A percentile compares a stretch with the other conserved stretches of the same genome.
Evolutionary conservation across 2,329 filamentous ascomycete species (phyloP).

Genomic region (Alternaria triticina): DNA sequence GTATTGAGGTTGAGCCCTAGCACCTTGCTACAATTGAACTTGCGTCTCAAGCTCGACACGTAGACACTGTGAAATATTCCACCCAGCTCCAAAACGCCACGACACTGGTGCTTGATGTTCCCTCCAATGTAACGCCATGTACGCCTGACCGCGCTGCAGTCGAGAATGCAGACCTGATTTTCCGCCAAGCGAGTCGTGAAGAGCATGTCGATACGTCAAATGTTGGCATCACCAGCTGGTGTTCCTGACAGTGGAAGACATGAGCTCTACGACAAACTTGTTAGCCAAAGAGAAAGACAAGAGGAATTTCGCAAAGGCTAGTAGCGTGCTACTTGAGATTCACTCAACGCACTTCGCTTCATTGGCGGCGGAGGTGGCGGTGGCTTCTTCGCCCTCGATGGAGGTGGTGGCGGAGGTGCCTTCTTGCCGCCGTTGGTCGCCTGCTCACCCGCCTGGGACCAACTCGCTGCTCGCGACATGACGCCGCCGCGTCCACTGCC

Average conservation of each 20-base stretch:
- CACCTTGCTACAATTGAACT: neutral
- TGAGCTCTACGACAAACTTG: conserved; percentile 20
- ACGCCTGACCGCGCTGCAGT: conserved; percentile 34
- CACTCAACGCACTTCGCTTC: conserved; percentile 62
- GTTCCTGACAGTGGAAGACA: conserved; percentile 18
- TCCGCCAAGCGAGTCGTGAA: neutral
- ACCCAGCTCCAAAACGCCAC: conserved; percentile 9
- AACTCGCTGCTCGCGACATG: conserved; percentile 59
- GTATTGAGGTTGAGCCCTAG: neutral
- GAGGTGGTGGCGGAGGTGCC: conserved; percentile 63
- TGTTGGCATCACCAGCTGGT: conserved; percentile 17
- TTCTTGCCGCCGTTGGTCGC: conserved; percentile 54
- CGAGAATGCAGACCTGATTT: conserved; percentile 1
- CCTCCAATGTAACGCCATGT: conserved; percentile 12
- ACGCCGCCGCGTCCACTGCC: conserved; percentile 54
- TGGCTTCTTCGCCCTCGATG: conserved; percentile 69
- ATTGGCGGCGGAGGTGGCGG: conserved; percentile 69
- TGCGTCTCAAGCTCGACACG: neutral
- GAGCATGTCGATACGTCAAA: neutral
- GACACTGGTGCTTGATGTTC: neutral
- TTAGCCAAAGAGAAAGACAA: conserved; percentile 18
- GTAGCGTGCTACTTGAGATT: conserved; percentile 46
- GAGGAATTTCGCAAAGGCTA: conserved; percentile 16
- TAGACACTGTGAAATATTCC: neutral
- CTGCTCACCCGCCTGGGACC: conserved; percentile 42